These are phyloP conservation scores for Torulaspora microellipsoides DNA, from an alignment of 805 yeast genomes.

Conservation along the genomic window DNA sequence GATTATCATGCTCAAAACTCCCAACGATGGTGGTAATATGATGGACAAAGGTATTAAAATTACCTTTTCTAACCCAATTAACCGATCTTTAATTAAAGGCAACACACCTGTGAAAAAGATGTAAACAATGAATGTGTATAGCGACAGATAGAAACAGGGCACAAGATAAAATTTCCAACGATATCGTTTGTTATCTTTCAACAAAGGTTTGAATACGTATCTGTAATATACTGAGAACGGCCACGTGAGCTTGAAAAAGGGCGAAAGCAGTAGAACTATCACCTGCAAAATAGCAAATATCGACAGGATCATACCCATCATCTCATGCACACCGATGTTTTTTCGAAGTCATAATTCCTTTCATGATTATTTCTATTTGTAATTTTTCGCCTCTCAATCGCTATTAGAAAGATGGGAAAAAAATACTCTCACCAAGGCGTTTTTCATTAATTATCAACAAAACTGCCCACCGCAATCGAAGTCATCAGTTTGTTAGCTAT, in stretches of 20 bases:
- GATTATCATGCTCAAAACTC: slow-evolving; percentile 20
- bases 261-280: slow-evolving; percentile 26
- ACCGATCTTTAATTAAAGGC: slow-evolving; percentile 9
- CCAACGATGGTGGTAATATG: slow-evolving; percentile 16
- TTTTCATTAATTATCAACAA: too few species aligned
- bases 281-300: slow-evolving; percentile 14
- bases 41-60: slow-evolving; percentile 24
- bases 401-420: too few species aligned
- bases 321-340: background rate
- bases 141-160: slow-evolving; percentile 27
- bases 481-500: too few species aligned
- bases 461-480: too few species aligned
- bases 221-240: slow-evolving; percentile 27
- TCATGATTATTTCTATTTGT: too few species aligned
- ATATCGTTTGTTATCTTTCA: slow-evolving; percentile 20
- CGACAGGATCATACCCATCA: slow-evolving; percentile 6
- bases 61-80: slow-evolving; percentile 18
- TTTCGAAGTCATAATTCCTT: background rate
- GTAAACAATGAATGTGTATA: slow-evolving; percentile 21
- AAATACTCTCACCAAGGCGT: too few species aligned
- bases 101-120: slow-evolving; percentile 17
- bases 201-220: slow-evolving; percentile 24
- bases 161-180: slow-evolving; percentile 29
- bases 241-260: slow-evolving; percentile 17
- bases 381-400: too few species aligned